phyloP scores from a whole-genome alignment of 768 basidiomycete genomes.

The Boletus subcaerulescens region DNA sequence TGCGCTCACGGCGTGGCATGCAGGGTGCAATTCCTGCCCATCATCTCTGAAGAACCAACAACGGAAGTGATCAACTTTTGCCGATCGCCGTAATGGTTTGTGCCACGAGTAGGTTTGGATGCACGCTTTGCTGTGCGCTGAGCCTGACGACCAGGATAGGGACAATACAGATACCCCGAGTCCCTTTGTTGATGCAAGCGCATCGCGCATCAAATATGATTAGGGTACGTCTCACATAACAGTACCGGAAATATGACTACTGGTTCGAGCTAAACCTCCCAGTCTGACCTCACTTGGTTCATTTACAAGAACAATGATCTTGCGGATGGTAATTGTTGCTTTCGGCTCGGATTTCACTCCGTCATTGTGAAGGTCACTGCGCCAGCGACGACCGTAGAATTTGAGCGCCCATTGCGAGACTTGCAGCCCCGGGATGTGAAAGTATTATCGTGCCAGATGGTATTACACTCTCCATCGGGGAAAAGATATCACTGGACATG shows the following conservation, averaged over 20 bases:
- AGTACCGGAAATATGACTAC: too few relatives aligned
- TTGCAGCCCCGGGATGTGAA: neutral
- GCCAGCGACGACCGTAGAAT: neutral
- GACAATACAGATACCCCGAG: neutral
- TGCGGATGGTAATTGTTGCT: neutral
- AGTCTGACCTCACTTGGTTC: conserved; percentile 1
- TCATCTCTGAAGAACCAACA: conserved; percentile 47
- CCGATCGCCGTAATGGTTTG: conserved; percentile 55
- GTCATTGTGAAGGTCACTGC: neutral
- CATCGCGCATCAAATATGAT: conserved; percentile 38
- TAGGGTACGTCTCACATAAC: neutral
- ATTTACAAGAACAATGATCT: neutral
- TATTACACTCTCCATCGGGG: too few relatives aligned
- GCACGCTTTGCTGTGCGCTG: conserved; percentile 18
- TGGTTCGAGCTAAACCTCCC: neutral
- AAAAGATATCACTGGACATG: too few relatives aligned
- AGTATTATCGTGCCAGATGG: too few relatives aligned
- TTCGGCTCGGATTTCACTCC: too few relatives aligned
- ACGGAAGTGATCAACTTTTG: conserved; percentile 56
- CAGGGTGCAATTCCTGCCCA: conserved; percentile 61
- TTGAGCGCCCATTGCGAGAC: neutral
- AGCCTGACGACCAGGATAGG: neutral
- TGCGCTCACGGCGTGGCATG: conserved; percentile 7
- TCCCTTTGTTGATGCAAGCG: neutral
- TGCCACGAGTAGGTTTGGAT: conserved; percentile 32